phyloP scores from a whole-genome alignment of 2,329 filamentous ascomycete species.

The Lachnellula cervina region DNA sequence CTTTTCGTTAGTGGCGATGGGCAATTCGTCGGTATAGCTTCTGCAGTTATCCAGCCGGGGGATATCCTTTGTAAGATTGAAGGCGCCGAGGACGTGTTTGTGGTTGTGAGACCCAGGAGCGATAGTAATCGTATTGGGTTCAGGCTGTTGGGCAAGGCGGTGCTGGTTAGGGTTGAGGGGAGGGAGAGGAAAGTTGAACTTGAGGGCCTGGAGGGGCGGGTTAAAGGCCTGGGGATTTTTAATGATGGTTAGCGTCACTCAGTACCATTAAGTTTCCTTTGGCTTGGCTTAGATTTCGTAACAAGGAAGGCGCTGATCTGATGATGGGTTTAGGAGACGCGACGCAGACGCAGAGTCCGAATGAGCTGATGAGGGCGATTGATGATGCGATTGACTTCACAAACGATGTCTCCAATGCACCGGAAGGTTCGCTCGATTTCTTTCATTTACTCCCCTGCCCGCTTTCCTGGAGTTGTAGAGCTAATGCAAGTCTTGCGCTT shows the following conservation, averaged over 20 bases:
- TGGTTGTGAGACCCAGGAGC: not conserved
- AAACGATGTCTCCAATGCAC: not conserved
- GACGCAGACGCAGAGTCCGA: not conserved
- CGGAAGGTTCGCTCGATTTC: not conserved
- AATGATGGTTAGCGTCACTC: too few species aligned
- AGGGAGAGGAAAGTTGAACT: not conserved
- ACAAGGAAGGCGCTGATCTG: not conserved
- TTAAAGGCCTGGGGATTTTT: too few species aligned
- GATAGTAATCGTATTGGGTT: not conserved
- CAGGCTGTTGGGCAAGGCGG: not conserved
- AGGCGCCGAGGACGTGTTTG: not conserved
- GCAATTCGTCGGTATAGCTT: not conserved
- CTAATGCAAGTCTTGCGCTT: too few species aligned
- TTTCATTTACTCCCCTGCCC: not conserved
- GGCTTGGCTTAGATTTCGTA: too few species aligned
- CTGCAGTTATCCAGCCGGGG: not conserved
- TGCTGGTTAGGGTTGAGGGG: not conserved
- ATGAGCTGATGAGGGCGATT: not conserved
- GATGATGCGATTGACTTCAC: not conserved
- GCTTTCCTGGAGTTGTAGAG: not conserved
- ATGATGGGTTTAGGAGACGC: not conserved
- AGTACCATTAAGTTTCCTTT: too few species aligned
- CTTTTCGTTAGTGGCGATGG: not conserved
- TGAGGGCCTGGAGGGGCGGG: not conserved
- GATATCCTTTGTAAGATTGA: not conserved